Evolutionary conservation across 1,284 basidiomycete genomes (phyloP), one percentile per base, ranked within the genome.

Genomic region (Ustilago bromivora): DNA sequence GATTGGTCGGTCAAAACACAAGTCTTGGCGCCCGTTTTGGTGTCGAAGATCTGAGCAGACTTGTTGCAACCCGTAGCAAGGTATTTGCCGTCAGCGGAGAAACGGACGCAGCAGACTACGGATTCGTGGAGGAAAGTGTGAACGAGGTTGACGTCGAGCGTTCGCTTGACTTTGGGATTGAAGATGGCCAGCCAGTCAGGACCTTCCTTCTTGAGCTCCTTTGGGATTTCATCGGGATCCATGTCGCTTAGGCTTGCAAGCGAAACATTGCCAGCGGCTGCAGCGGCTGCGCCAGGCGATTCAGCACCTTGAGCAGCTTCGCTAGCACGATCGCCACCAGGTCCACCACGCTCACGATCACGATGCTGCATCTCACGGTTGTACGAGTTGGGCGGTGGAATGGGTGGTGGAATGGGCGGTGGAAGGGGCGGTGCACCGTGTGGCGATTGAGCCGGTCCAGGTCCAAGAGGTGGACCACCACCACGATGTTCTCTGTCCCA

Each of bases 101-200:
- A 96, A 55, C 92, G 90, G 53, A 96, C 94, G 85, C 94, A 96
- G 87, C 94, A 96, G 0, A 96, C 94, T 12, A 96, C 94, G 36
- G 76, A 96, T 86, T 97, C 94, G 86, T 99, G 96, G 83, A 92
- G 91, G 38, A 99, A 88, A 1, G 93, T 97, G 86, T 98, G 94
- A 23, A 95, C 92, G 63, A 98, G 87, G 55, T 88, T 89, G n/a
- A 99, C 94, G 86, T 98, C 95, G 64, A 97, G 88, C 67, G 91
- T 89, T 57, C 92, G 89, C 87, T 94, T 93, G 28, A 89, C 91
- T 81, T 93, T 92, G 15, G 93, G 92, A 86, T 95, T 97, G 89
- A 95, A 98, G 60, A 97, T 90, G 19, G 94, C 95, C 82, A 96
- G 93, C 96, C 96, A 99, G 87, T 98, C 97, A 41, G 89, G 88